Evolutionary conservation across 108 stramenopile species (phyloP), one percentile per base, ranked within the genome.

Genomic region (Skeletonema grethae): DNA sequence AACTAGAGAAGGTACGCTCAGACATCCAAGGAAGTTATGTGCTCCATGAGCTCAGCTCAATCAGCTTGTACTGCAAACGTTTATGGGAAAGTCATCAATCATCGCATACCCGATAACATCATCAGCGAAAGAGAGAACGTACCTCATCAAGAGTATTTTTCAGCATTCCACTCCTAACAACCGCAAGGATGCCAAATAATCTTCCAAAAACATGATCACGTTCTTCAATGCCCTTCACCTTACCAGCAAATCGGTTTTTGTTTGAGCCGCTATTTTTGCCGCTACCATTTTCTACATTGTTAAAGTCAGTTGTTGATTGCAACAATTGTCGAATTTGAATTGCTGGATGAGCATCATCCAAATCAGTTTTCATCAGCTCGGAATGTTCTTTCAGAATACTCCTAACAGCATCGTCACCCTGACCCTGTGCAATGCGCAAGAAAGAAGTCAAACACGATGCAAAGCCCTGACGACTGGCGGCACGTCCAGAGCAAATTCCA

Each of bases 381-480:
- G 68, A 24, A 59, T 76, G 57, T 39, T 82, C 79, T 34, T 66
- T 46, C 53, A 77, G 61, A 34, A 61, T 70, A 24, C 53, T 61
- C 61, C 72, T 46, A 63, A 81, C 62, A 57, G 87, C 78, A 8
- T 72, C 76, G 5, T 75, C 46, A 58, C 83, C 73, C 38, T 70
- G 63, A 31, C 63, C 72, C 67, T 82, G 68, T 7, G 88, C 82
- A 65, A 91, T 58, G 63, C 87, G 87, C 13, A 95, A 68, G 69
- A 89, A 95, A 16, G 82, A 76, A 7, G 91, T 79, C 45, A 95
- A 65, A n/a, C 86, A 84, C 41, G 90, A 89, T 45, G 94, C 94
- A 68, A 85, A 90, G 57, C 93, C 94, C 74, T 95, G 91, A 58
- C 94, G 85, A 61, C 91, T 90, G 8, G 86, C 86, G 13, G 94